Base-by-base conservation (phyloP, 495 filamentous ascomycete genomes). In the Barbatosphaeria neglecta region DNA sequence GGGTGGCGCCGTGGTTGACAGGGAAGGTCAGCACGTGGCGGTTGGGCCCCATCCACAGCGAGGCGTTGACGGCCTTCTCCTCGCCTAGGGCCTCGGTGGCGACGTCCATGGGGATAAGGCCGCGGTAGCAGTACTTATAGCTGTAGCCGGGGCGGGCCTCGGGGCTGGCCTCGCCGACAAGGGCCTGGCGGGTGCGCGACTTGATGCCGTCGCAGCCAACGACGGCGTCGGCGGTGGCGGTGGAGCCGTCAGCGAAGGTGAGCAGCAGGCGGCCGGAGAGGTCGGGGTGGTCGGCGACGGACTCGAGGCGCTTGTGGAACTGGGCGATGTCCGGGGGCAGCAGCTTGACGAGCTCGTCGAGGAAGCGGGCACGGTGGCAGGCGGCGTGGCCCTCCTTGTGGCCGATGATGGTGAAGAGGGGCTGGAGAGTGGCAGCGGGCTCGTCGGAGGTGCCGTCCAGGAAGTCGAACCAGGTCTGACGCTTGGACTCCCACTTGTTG, bases 61-160 rank as follows among this genome's bases (percentile, higher is more conserved):
- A 23, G 39, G 39, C 20, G 22, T 72, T 75, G 15, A 44, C 52
- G 4, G 75, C 67, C 33, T 66, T 57, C 37, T 74, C 62, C 23
- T 74, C 63, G 3, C 76, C 75, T 11, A 78, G 53, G 2, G 64
- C 61, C 22, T 57, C 56, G 23, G 67, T 60, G 4, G 73, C 75
- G 37, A 69, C 63, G 4, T 68, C 62, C 69, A 76, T 75, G 2
- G 69, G 73, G 10, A 78, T 57, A 33, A 79, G 35, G 9, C 66
- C 69, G 2, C 76, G 70, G 47, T 75, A 79, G 6, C 64, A 68
- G 25, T 67, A 70, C 53, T 75, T 72, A 42, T 70, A 62, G 5
- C 66, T 67, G 49, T 72, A 78, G 17, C 50, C 57, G 5, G 75
- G 64, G n/a, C 61, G 48, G 2, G 65, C 59, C 3, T 62, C 61